phyloP scores from a whole-genome alignment of 805 yeast genomes.

The Pichia gijzeniarum region DNA sequence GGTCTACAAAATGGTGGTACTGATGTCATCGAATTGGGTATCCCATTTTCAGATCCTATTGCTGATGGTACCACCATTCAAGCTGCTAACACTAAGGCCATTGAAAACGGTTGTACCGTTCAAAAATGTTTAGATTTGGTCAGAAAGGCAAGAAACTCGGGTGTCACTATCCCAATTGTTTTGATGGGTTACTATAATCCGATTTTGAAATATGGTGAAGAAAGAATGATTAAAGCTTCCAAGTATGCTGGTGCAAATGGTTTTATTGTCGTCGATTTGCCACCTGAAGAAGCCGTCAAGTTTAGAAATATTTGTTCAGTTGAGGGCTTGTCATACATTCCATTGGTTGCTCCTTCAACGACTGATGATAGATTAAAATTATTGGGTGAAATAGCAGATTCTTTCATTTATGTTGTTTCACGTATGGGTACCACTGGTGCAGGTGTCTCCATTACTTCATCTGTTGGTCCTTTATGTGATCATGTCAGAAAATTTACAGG shows the following conservation, averaged over 20 bases:
- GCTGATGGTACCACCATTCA: slow-evolving; percentile 99
- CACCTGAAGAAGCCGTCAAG: slow-evolving; percentile 94
- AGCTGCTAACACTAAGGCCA: slow-evolving; percentile 74
- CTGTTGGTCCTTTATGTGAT: slow-evolving; percentile 59
- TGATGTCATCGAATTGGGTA: slow-evolving; percentile 88
- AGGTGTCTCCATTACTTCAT: slow-evolving; percentile 51
- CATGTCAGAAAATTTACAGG: slow-evolving; percentile 74
- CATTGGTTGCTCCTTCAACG: slow-evolving; percentile 95
- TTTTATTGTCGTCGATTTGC: slow-evolving; percentile 88
- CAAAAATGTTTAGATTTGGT: slow-evolving; percentile 64
- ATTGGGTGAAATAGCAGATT: slow-evolving; percentile 82
- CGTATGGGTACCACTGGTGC: slow-evolving; percentile 99
- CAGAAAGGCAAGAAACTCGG: slow-evolving; percentile 65
- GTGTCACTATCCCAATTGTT: slow-evolving; percentile 83
- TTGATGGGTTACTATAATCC: slow-evolving; percentile 99
- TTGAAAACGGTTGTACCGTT: slow-evolving; percentile 76
- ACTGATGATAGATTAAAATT: slow-evolving; percentile 80
- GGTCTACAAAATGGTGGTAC: slow-evolving; percentile 95
- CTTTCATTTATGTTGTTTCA: slow-evolving; percentile 93
- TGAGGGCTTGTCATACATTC: slow-evolving; percentile 76
- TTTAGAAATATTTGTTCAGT: slow-evolving; percentile 68
- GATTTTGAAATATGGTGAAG: slow-evolving; percentile 82
- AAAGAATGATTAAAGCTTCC: slow-evolving; percentile 70
- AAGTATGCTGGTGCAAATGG: slow-evolving; percentile 91
- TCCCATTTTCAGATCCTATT: slow-evolving; percentile 97